Base-by-base conservation (phyloP, 805 yeast genomes). In the Schwanniomyces sp. region DNA sequence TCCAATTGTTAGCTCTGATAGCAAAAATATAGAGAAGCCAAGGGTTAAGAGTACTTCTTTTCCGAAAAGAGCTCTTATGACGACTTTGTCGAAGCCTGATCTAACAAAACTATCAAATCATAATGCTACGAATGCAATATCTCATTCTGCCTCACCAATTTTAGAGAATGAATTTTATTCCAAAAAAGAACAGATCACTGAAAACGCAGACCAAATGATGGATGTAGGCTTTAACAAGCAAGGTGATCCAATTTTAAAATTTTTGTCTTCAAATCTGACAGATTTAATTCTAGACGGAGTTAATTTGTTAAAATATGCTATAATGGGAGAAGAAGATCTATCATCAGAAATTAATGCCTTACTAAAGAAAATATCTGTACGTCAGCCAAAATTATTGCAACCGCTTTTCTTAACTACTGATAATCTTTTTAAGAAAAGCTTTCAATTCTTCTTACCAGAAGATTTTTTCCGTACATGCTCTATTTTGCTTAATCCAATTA, bases 201-300 rank as follows among this genome's bases (percentile, higher is more conserved):
- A n/a, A 25, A 7, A 26, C 2, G 5, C 46, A 10, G 29, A 27
- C 5, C 25, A 16, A 36, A 18, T 30, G 10, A 18, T 16, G 4
- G 41, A 43, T 21, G n/a, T 40, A 11, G 16, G 47, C 7, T 62
- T 59, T 52, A 62, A 59, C 40, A 53, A 54, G 28, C 61, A 57
- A 26, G 52, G 50, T 4, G 77, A 72, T 44, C 73, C 74, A 5
- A 69, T 73, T 9, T 45, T 70, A 24, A 64, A 63, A 45, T 70
- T 68, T 42, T 53, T 72, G 32, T 57, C 68, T 4, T 73, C 77
- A 1, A 49, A 61, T 17, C 64, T 65, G 34, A 52, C 58, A 2
- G 64, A 59, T 7, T 53, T 64, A 40, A 55, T 66, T 7, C 48
- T 45, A 0, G 76, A 73, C 51, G 79, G 78, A 4, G 55, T 74